Evolutionary conservation across 23 red algal species (phyloP).

Genomic region (Cyanidioschyzon merolae): DNA sequence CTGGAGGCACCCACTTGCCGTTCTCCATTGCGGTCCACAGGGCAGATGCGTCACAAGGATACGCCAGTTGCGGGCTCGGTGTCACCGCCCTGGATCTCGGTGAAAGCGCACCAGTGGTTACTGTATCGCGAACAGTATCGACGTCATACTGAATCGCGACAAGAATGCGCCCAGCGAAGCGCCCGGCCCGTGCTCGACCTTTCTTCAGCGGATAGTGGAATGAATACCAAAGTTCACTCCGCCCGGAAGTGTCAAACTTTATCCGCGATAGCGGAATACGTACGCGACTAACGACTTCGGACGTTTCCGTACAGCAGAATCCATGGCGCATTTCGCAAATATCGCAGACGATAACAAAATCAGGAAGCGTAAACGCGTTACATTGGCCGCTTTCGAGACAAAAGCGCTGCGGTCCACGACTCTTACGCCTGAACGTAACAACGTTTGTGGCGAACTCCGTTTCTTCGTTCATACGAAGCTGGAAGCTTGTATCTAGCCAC

Average conservation of each 20-base stretch:
- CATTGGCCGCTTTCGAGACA: background rate
- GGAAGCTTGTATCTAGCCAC: slow-evolving; percentile 15
- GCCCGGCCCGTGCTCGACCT: background rate
- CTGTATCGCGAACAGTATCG: background rate
- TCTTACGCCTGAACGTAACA: background rate
- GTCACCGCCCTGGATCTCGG: background rate
- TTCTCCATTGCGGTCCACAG: too few species aligned
- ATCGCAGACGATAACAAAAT: slow-evolving; percentile 7
- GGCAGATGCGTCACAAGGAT: too few species aligned
- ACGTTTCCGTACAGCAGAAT: background rate
- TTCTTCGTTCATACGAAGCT: background rate
- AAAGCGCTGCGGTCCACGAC: background rate
- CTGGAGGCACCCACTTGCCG: too few species aligned
- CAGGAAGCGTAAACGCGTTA: background rate
- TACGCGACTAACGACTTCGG: background rate
- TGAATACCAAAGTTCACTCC: slow-evolving; percentile 4
- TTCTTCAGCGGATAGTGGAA: background rate
- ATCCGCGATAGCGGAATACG: background rate
- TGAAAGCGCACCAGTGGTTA: background rate
- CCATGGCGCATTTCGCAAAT: background rate
- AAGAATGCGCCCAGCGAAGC: background rate
- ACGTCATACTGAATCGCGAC: background rate
- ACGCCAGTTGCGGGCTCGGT: background rate
- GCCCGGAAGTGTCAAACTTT: background rate
- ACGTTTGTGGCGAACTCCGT: background rate